Conservation (phyloP, 805 yeast genomes). For the Ogataea populi-albae region DNA sequence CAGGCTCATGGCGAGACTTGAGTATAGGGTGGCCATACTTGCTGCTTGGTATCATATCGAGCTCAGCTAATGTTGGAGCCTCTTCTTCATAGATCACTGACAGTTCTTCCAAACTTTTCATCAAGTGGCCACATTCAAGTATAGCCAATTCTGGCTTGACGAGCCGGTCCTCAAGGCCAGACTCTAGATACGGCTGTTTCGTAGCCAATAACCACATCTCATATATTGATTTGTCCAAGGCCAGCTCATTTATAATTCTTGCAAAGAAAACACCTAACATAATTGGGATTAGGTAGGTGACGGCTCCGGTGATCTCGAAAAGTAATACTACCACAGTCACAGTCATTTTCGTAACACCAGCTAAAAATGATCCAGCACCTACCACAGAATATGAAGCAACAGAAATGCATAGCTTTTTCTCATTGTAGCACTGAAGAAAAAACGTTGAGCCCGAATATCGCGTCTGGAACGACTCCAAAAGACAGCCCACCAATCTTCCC, state of each 20-base stretch:
- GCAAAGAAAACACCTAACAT: conserved; percentile 80
- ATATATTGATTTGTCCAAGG: conserved; percentile 59
- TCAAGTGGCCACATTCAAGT: conserved; percentile 31
- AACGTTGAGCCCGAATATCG: conserved; percentile 36
- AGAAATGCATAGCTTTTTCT: conserved; percentile 52
- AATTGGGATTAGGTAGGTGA: conserved; percentile 78
- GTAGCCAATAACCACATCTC: conserved; percentile 50
- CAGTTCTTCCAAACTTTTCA: conserved; percentile 33
- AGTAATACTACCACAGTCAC: conserved; percentile 77
- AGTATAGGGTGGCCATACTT: conserved; percentile 46
- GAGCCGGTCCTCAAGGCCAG: conserved; percentile 35
- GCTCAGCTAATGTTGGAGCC: conserved; percentile 18
- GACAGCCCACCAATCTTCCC: conserved; percentile 55
- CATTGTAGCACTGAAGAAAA: conserved; percentile 39
- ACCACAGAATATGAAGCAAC: conserved; percentile 88
- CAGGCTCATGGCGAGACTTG: conserved; percentile 31
- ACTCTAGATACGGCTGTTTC: conserved; percentile 41
- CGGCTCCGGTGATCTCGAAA: conserved; percentile 84
- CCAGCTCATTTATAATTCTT: conserved; percentile 65
- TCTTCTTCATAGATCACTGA: conserved; percentile 35
- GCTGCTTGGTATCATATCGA: conserved; percentile 25
- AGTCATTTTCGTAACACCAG: conserved; percentile 79
- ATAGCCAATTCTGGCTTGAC: conserved; percentile 38
- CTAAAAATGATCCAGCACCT: conserved; percentile 79
- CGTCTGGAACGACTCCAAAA: conserved; percentile 47